Conservation (phyloP, 257 asterid species). For the Plectranthus barbatus region DNA sequence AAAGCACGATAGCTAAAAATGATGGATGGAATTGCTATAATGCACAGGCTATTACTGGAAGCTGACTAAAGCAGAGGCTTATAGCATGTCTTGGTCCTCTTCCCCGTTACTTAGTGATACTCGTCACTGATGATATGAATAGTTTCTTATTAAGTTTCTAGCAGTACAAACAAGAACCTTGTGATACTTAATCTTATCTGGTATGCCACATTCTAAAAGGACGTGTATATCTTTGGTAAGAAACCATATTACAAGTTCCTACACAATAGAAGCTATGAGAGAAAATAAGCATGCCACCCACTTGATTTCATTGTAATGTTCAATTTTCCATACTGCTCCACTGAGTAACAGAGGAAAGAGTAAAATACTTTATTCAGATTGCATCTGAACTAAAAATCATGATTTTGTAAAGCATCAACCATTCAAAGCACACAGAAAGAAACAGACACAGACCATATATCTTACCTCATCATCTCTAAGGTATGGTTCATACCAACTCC, state of each 20-base stretch:
- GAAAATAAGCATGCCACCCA: conserved; percentile 6
- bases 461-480: conserved; percentile 94
- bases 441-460: conserved; percentile 15
- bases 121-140: background rate
- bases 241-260: background rate
- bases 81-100: too few relatives aligned
- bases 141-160: background rate
- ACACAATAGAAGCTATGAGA: background rate
- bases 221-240: too few relatives aligned
- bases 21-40: background rate
- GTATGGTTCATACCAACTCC: conserved; percentile 96
- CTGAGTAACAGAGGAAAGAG: conserved; percentile 3
- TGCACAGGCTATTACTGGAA: conserved; percentile 1
- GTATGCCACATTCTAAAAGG: background rate
- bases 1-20: conserved; percentile 15
- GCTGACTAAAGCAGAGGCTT: conserved; percentile 11
- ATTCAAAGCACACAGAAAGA: background rate
- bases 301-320: conserved; percentile 1
- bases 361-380: background rate
- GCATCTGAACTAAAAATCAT: conserved; percentile 6
- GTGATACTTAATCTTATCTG: background rate
- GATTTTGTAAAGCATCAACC: background rate
- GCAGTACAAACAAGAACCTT: background rate
- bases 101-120: too few relatives aligned
- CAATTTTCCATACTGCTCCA: conserved; percentile 9